Conservation (phyloP, 495 filamentous ascomycete species). For the Xylaria grammica region DNA sequence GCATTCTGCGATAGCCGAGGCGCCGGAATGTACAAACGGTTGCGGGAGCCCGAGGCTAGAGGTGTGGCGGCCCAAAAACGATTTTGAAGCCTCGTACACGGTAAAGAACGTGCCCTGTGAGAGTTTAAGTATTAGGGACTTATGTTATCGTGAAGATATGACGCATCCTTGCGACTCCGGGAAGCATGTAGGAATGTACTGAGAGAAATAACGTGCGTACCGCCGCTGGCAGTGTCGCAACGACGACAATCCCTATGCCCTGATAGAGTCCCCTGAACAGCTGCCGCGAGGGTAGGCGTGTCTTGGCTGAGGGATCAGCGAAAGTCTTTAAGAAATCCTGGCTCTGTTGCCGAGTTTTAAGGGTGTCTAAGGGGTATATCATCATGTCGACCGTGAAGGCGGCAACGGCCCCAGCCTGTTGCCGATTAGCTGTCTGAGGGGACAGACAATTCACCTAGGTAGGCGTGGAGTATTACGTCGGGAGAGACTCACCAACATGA, state of each 20-base stretch:
- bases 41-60: slow-evolving; percentile 55
- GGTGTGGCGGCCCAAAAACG: slow-evolving; percentile 43
- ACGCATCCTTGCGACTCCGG: neutral
- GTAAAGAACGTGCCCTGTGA: slow-evolving; percentile 79
- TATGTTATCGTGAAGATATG: neutral
- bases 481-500: slow-evolving; percentile 42
- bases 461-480: neutral
- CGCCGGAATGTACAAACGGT: slow-evolving; percentile 69
- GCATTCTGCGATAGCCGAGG: slow-evolving; percentile 76
- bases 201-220: neutral
- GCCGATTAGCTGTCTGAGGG: neutral
- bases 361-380: slow-evolving; percentile 82
- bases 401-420: slow-evolving; percentile 78
- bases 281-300: slow-evolving; percentile 52
- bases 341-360: slow-evolving; percentile 85
- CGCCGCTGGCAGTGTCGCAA: slow-evolving; percentile 89
- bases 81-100: slow-evolving; percentile 79
- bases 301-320: slow-evolving; percentile 59
- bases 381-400: slow-evolving; percentile 81
- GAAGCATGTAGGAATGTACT: neutral
- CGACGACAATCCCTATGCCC: slow-evolving; percentile 82
- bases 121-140: neutral
- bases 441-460: neutral
- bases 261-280: slow-evolving; percentile 84
- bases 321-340: slow-evolving; percentile 66